phyloP scores from a whole-genome alignment of 2,329 filamentous ascomycete genomes.

The Raffaelea albimanens region DNA sequence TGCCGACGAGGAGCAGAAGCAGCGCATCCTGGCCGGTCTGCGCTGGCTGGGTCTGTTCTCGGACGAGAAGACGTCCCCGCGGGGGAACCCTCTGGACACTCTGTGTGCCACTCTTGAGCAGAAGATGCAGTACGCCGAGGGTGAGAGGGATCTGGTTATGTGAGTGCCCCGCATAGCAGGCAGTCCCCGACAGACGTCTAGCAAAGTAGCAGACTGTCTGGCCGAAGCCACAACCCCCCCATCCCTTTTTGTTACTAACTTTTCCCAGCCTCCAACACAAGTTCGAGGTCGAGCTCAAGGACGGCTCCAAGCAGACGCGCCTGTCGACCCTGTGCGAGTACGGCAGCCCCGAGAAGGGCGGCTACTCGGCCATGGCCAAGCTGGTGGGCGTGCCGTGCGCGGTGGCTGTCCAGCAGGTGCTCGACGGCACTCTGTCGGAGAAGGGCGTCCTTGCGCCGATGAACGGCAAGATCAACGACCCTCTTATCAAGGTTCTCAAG shows the following conservation, averaged over 20 bases:
- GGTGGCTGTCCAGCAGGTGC: constrained; percentile 54
- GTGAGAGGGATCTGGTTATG: constrained; percentile 77
- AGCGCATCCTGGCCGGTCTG: constrained; percentile 53
- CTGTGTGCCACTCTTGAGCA: constrained; percentile 79
- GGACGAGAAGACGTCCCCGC: constrained; percentile 57
- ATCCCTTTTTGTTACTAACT: too few relatives aligned
- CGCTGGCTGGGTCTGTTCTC: constrained; percentile 61
- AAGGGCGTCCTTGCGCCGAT: constrained; percentile 61
- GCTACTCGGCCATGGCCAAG: constrained; percentile 78
- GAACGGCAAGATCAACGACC: constrained; percentile 52
- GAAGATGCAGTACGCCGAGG: constrained; percentile 82
- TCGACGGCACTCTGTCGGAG: constrained; percentile 53
- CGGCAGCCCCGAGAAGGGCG: constrained; percentile 43
- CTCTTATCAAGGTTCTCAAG: constrained; percentile 69
- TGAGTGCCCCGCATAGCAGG: too few relatives aligned
- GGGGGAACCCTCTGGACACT: constrained; percentile 79
- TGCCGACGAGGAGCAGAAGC: constrained; percentile 55
- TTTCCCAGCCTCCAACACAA: constrained; percentile 61
- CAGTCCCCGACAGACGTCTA: too few relatives aligned
- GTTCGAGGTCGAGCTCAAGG: constrained; percentile 76
- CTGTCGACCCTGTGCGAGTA: constrained; percentile 79
- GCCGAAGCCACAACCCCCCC: neutral
- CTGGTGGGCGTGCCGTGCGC: constrained; percentile 59
- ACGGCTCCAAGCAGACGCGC: constrained; percentile 66
- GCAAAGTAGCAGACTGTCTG: neutral